Evolutionary conservation across 2,329 filamentous ascomycete species (phyloP).

Genomic region (Aspergillus sp.): DNA sequence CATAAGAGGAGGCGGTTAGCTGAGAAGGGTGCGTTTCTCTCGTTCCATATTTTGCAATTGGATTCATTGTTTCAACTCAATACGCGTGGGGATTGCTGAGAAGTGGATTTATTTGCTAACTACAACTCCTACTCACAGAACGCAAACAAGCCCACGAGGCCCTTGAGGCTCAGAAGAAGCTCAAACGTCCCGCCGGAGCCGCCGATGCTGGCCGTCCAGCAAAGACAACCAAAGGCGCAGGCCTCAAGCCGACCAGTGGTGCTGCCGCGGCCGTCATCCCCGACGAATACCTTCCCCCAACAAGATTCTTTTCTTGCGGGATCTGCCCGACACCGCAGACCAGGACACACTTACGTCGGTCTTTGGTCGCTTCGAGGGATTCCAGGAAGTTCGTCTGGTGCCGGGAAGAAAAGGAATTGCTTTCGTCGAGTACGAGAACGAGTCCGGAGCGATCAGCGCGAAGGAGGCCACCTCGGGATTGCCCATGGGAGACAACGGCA

Average conservation of each 20-base stretch:
- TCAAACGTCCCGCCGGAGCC: conserved; percentile 59
- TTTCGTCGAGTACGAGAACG: conserved; percentile 93
- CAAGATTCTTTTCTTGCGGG: conserved; percentile 92
- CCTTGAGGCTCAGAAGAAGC: conserved; percentile 70
- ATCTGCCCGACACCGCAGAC: conserved; percentile 81
- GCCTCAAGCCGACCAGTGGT: conserved; percentile 71
- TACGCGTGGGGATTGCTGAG: neutral
- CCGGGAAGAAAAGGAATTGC: conserved; percentile 83
- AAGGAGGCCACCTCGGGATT: conserved; percentile 91
- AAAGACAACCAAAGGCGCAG: conserved; percentile 66
- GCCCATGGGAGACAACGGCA: conserved; percentile 67
- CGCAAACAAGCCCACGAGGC: conserved; percentile 79
- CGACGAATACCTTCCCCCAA: conserved; percentile 99
- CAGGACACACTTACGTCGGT: conserved; percentile 73
- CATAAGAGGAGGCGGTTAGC: conserved; percentile 81
- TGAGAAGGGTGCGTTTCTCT: conserved; percentile 67
- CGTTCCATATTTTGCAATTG: conserved; percentile 5
- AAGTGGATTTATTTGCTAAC: neutral
- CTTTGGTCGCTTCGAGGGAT: conserved; percentile 87
- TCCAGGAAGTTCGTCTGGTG: conserved; percentile 86
- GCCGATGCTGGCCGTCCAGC: conserved; percentile 52
- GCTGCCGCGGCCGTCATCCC: conserved; percentile 70
- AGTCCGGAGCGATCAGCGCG: conserved; percentile 82
- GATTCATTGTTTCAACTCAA: neutral
- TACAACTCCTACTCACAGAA: conserved; percentile 39